Conservation (phyloP, 2,329 filamentous ascomycete genomes). For the Ophiostoma himal-ulmi region DNA sequence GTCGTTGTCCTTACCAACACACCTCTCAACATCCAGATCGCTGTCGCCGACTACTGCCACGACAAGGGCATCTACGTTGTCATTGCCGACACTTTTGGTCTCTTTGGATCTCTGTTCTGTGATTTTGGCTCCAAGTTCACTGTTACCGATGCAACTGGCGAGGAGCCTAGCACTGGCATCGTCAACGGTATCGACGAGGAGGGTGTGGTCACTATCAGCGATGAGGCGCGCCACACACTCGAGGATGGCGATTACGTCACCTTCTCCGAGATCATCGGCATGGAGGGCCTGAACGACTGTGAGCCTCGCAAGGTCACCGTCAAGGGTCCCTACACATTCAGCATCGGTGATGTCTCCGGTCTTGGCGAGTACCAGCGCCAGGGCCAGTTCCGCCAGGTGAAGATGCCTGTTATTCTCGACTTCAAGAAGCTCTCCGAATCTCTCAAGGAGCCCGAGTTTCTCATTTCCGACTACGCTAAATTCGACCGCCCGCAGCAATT, state of each 20-base stretch:
- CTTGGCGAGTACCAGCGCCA: constrained; percentile 83
- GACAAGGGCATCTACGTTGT: constrained; percentile 87
- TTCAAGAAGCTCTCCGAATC: constrained; percentile 77
- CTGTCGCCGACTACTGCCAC: constrained; percentile 89
- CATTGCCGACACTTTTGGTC: constrained; percentile 79
- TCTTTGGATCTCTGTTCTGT: constrained; percentile 94
- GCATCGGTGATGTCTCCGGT: constrained; percentile 84
- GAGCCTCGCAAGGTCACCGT: constrained; percentile 87
- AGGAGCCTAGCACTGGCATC: constrained; percentile 81
- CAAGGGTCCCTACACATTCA: constrained; percentile 95
- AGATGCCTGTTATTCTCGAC: constrained; percentile 91
- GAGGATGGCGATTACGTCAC: constrained; percentile 96
- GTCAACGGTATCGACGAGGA: constrained; percentile 84
- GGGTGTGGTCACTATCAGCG: constrained; percentile 83
- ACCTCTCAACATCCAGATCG: constrained; percentile 70
- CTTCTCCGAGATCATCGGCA: constrained; percentile 86
- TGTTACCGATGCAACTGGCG: constrained; percentile 81
- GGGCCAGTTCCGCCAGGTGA: constrained; percentile 90
- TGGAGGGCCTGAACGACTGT: constrained; percentile 78
- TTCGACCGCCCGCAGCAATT: constrained; percentile 91
- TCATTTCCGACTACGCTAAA: constrained; percentile 95
- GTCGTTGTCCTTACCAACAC: constrained; percentile 86
- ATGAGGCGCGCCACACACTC: constrained; percentile 89
- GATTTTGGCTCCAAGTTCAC: constrained; percentile 96
- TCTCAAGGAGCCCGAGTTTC: constrained; percentile 77